phyloP scores from a whole-genome alignment of 257 asterid genomes.

The Plantago major region DNA sequence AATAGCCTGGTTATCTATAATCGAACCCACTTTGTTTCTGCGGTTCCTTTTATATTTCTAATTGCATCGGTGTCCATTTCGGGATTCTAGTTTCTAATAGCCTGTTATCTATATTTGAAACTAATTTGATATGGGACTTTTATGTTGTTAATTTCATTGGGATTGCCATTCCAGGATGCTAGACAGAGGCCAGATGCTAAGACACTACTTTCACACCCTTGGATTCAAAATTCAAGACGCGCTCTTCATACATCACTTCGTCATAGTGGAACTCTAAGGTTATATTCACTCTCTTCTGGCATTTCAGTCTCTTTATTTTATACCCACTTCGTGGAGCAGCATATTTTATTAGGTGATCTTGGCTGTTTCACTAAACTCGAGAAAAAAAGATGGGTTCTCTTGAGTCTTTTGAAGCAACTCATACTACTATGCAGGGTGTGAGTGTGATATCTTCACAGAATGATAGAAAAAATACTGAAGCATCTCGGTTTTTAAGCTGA shows the following conservation, averaged over 20 bases:
- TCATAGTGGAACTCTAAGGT: slow-evolving; percentile 85
- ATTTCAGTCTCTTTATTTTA: not conserved
- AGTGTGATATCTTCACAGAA: no score
- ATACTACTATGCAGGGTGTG: no score
- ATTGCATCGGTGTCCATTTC: not conserved
- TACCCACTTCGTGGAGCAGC: not conserved
- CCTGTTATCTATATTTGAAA: not conserved
- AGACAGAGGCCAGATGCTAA: slow-evolving; percentile 99
- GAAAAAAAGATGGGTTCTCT: no score
- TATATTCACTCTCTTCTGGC: slow-evolving; percentile 5
- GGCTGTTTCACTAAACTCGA: no score
- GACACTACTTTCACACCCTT: slow-evolving; percentile 92
- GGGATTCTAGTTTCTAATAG: not conserved
- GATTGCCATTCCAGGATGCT: slow-evolving; percentile 74
- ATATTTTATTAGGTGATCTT: no score
- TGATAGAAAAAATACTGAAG: no score
- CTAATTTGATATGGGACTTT: not conserved
- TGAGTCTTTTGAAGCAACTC: no score
- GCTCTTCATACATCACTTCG: slow-evolving; percentile 82
- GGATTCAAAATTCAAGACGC: slow-evolving; percentile 97
- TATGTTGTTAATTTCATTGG: slow-evolving; percentile 17
- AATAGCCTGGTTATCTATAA: not conserved
- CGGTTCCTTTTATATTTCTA: not conserved
- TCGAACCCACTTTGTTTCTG: not conserved
- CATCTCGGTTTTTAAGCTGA: no score